phyloP scores from a whole-genome alignment of 148 eudicot species.

The Diospyros kaki region DNA sequence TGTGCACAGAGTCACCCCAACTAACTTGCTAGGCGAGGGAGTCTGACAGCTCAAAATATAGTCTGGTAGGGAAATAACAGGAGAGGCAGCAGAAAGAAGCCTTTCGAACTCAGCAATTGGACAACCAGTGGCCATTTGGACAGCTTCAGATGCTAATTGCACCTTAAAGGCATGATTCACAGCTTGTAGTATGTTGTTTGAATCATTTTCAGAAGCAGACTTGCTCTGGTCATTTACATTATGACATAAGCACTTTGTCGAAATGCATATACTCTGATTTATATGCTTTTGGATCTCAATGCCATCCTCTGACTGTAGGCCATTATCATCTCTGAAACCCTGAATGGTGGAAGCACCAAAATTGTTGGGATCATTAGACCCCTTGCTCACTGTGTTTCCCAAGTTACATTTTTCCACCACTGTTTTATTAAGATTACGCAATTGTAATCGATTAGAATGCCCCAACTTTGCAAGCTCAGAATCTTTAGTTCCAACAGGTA shows the following conservation, averaged over 20 bases:
- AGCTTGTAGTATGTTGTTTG: conserved; percentile 18
- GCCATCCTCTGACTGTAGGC: conserved; percentile 8
- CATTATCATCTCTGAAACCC: conserved; percentile 4
- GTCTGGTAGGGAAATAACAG: conserved; percentile 21
- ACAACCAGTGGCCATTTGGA: conserved; percentile 34
- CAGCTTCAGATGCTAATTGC: conserved; percentile 43
- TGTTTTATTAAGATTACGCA: not conserved
- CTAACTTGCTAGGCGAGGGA: conserved; percentile 14
- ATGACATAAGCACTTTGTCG: not conserved
- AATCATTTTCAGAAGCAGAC: conserved; percentile 9
- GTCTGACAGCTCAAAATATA: conserved; percentile 11
- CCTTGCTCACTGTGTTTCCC: not conserved
- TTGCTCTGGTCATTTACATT: not conserved
- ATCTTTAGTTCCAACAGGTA: conserved; percentile 15
- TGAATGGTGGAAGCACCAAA: conserved; percentile 7
- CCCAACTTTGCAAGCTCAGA: not conserved
- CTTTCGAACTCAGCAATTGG: conserved; percentile 51
- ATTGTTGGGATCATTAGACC: not conserved
- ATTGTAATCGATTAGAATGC: conserved; percentile 5
- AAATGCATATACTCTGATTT: not conserved
- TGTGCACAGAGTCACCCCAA: conserved; percentile 20
- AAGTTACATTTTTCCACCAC: not conserved
- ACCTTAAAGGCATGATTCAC: conserved; percentile 25
- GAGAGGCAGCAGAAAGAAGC: conserved; percentile 39
- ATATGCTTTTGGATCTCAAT: not conserved